Conservation (phyloP, 176 grass and related monocot species). For the Juncus effusus region DNA sequence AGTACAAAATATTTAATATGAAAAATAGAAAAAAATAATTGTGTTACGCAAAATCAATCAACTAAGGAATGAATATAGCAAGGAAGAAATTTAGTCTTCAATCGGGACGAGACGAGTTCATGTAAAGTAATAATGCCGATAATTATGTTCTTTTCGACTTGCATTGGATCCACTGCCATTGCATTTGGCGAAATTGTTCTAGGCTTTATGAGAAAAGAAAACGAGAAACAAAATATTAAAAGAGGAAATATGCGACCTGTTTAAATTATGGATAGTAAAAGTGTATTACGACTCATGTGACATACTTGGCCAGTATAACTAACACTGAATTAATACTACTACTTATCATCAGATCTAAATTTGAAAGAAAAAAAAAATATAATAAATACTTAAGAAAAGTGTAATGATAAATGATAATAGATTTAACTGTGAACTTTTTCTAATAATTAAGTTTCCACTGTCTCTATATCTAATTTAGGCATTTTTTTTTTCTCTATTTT, state of each 20-base stretch:
- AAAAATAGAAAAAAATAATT: not conserved
- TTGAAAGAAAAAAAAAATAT: constrained; percentile 6
- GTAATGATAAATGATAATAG: too few species aligned
- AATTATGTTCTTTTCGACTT: constrained; percentile 51
- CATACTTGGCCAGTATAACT: not conserved
- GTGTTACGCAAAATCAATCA: constrained; percentile 17
- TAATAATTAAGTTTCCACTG: too few species aligned
- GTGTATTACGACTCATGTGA: not conserved
- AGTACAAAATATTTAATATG: not conserved
- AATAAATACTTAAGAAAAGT: too few species aligned
- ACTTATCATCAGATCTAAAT: too few species aligned
- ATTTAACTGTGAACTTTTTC: too few species aligned
- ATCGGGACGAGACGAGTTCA: constrained; percentile 75
- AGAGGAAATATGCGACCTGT: not conserved
- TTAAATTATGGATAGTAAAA: not conserved
- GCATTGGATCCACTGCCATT: constrained; percentile 87
- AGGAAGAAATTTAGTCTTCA: constrained; percentile 21
- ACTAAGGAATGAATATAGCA: constrained; percentile 13
- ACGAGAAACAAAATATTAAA: not conserved
- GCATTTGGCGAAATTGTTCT: constrained; percentile 76
- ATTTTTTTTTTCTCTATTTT: constrained; percentile 4
- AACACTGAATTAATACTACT: too few species aligned
- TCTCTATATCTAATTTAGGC: not conserved
- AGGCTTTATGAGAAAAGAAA: constrained; percentile 34
- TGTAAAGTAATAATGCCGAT: constrained; percentile 87